Evolutionary conservation across 2,329 filamentous ascomycete genomes (phyloP).

Genomic region (Rutstroemia sp.): DNA sequence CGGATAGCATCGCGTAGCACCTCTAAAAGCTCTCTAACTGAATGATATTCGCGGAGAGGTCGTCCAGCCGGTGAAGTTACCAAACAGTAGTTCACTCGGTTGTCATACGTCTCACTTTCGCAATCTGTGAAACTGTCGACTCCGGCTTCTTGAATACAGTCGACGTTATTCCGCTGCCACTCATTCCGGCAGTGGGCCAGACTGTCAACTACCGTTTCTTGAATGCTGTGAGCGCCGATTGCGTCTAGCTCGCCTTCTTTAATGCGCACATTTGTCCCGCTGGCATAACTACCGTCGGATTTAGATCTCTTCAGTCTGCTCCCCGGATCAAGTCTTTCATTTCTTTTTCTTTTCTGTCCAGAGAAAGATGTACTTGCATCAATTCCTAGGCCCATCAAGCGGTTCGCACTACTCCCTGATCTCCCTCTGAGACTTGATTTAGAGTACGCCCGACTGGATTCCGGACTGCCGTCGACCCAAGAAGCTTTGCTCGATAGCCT

Average conservation of each 20-base stretch:
- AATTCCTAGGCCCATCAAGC: slow-evolving; percentile 7
- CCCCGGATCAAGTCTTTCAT: slow-evolving; percentile 13
- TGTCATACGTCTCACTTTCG: slow-evolving; percentile 21
- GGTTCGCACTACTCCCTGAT: slow-evolving; percentile 12
- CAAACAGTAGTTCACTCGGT: slow-evolving; percentile 27
- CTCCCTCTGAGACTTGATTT: slow-evolving; percentile 15
- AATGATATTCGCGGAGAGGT: slow-evolving; percentile 24
- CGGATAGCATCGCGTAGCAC: slow-evolving; percentile 31
- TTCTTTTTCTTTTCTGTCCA: slow-evolving; percentile 13
- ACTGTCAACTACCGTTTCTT: slow-evolving; percentile 20
- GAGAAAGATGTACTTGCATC: slow-evolving; percentile 2
- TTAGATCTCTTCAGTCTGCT: slow-evolving; percentile 18
- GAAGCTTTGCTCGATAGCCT: slow-evolving; percentile 17
- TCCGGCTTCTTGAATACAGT: slow-evolving; percentile 11
- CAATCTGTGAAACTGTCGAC: slow-evolving; percentile 9
- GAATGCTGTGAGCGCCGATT: slow-evolving; percentile 18
- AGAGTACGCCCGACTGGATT: slow-evolving; percentile 15
- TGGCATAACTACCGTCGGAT: slow-evolving; percentile 13
- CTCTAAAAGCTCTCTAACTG: slow-evolving; percentile 30
- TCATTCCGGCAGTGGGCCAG: slow-evolving; percentile 17
- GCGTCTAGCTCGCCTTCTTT: slow-evolving; percentile 16
- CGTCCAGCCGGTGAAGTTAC: slow-evolving; percentile 29
- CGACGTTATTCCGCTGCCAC: slow-evolving; percentile 3
- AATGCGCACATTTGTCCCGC: slow-evolving; percentile 10
- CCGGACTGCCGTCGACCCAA: slow-evolving; percentile 16